Percentiles rank a stretch among this genome's conserved stretches.
phyloP scores from a whole-genome alignment of 768 basidiomycete genomes.

The Serendipita vermifera region DNA sequence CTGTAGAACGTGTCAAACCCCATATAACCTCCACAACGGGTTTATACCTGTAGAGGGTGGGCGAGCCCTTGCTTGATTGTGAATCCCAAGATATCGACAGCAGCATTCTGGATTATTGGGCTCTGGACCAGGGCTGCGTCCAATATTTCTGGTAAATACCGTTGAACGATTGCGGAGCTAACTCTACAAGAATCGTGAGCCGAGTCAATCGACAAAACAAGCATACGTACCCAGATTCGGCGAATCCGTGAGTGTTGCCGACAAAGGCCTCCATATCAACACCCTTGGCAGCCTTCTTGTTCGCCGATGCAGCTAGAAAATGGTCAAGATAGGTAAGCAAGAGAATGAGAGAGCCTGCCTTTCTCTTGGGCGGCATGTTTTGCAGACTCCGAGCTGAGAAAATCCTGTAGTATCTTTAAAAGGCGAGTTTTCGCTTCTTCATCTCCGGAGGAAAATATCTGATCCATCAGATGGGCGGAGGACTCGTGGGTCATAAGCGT shows the following conservation, averaged over 20 bases:
- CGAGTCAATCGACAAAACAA: background rate
- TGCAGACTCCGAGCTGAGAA: slow-evolving; percentile 67
- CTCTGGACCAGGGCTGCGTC: slow-evolving; percentile 65
- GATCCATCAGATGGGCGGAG: slow-evolving; percentile 79
- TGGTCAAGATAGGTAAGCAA: background rate
- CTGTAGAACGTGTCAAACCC: slow-evolving; percentile 26
- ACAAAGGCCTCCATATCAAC: slow-evolving; percentile 90
- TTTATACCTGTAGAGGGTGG: slow-evolving; percentile 73
- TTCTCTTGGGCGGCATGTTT: slow-evolving; percentile 67
- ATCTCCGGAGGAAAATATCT: slow-evolving; percentile 63
- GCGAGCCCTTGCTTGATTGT: slow-evolving; percentile 92
- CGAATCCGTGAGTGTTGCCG: slow-evolving; percentile 89
- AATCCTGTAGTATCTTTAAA: slow-evolving; percentile 83
- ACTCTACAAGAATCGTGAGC: slow-evolving; percentile 40
- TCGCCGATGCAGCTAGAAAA: slow-evolving; percentile 20
- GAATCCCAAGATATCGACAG: slow-evolving; percentile 83
- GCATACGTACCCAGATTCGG: slow-evolving; percentile 77
- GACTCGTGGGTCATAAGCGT: slow-evolving; percentile 73
- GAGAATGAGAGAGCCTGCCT: slow-evolving; percentile 27
- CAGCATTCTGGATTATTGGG: slow-evolving; percentile 58
- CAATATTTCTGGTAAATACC: slow-evolving; percentile 73
- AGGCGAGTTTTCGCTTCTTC: slow-evolving; percentile 60
- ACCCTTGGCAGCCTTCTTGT: slow-evolving; percentile 26
- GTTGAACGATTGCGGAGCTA: slow-evolving; percentile 87
- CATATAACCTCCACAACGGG: background rate